Evolutionary conservation across 1,139 yeast genomes (phyloP).

Genomic region (Taphrina deformans): DNA sequence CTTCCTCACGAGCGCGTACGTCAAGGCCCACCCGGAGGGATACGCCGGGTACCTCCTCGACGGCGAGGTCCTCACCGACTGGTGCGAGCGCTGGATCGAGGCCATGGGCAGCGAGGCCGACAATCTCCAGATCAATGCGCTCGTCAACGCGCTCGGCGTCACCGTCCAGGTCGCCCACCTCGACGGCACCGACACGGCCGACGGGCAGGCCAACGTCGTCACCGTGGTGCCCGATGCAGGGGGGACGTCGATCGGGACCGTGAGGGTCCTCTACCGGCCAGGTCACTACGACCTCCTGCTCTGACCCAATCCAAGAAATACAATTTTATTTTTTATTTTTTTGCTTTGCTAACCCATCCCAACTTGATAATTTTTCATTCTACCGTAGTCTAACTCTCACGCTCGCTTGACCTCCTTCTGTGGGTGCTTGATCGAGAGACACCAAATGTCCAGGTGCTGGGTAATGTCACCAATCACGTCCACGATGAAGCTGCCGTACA

Average conservation of each 20-base stretch:
- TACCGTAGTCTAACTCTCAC: background rate
- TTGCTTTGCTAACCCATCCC: background rate
- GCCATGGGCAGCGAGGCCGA: slow-evolving; percentile 41
- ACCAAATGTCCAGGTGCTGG: slow-evolving; percentile 46
- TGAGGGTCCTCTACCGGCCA: slow-evolving; percentile 40
- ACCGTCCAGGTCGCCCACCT: slow-evolving; percentile 29
- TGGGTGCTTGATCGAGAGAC: slow-evolving; percentile 44
- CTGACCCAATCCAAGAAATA: too few species aligned
- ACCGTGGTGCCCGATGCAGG: slow-evolving; percentile 34
- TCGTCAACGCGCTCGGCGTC: slow-evolving; percentile 39
- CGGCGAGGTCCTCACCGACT: slow-evolving; percentile 6
- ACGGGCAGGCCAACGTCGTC: slow-evolving; percentile 37
- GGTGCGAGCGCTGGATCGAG: slow-evolving; percentile 40
- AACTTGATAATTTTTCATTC: background rate
- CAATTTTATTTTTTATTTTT: too few species aligned
- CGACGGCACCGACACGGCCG: slow-evolving; percentile 30
- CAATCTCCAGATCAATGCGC: slow-evolving; percentile 40
- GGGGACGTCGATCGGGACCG: background rate
- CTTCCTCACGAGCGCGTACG: slow-evolving; percentile 40
- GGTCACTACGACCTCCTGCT: slow-evolving; percentile 40
- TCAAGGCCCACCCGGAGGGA: slow-evolving; percentile 39
- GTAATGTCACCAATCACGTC: slow-evolving; percentile 47
- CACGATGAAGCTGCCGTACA: slow-evolving; percentile 45
- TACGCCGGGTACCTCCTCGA: slow-evolving; percentile 39
- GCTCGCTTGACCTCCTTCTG: slow-evolving; percentile 13